Percentiles rank a stretch among this genome's conserved stretches.
Evolutionary conservation across 2,329 filamentous ascomycete genomes (phyloP).

Genomic region (Boeremia exigua): DNA sequence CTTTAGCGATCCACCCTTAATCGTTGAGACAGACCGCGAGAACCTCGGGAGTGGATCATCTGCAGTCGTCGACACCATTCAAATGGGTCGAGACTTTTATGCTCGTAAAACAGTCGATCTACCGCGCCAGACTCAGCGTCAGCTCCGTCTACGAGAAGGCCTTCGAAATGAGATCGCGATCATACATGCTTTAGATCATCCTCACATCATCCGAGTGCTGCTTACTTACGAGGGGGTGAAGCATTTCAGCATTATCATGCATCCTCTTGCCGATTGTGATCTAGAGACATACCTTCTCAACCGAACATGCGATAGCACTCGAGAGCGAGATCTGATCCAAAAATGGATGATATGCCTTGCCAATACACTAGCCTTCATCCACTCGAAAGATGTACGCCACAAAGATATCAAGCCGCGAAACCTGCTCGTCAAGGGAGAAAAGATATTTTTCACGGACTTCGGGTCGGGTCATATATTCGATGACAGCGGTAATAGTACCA

Average conservation of each 20-base stretch:
- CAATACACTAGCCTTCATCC: constrained; percentile 18
- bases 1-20: not conserved
- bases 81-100: not conserved
- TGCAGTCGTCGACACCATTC: not conserved
- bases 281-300: not conserved
- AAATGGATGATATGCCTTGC: constrained; percentile 15
- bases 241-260: not conserved
- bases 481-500: constrained; percentile 20
- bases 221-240: not conserved
- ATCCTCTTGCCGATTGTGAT: not conserved
- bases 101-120: constrained; percentile 2
- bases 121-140: not conserved
- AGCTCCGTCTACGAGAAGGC: not conserved
- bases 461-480: constrained; percentile 23
- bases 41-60: not conserved
- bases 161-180: not conserved
- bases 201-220: not conserved
- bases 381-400: constrained; percentile 22
- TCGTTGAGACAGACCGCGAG: not conserved
- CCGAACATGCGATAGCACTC: not conserved
- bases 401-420: constrained; percentile 30
- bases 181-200: not conserved
- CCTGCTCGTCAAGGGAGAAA: constrained; percentile 17
- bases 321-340: not conserved
- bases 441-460: constrained; percentile 31